Base-by-base conservation (phyloP, 2,329 filamentous ascomycete species). In the Rutstroemia sp. region DNA sequence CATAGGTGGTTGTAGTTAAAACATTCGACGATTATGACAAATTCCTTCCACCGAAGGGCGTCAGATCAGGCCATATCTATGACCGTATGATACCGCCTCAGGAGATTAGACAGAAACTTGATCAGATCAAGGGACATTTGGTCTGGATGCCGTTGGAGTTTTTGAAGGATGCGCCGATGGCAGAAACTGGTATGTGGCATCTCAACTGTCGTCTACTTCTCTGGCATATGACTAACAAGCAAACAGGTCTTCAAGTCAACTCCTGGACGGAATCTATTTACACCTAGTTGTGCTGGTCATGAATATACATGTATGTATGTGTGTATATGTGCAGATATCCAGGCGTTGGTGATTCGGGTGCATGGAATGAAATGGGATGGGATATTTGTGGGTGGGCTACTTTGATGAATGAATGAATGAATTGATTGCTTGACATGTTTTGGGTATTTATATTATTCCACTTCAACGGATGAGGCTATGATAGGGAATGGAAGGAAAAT, bases 121-220 rank as follows among this genome's bases (percentile, higher is more conserved):
- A 90, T 65, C 78, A 86, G 67, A 83, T 97, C 63, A 86, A 84
- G 73, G 92, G 92, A 0, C 92, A 97, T 74, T 71, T 97, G 42
- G 92, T 97, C 6, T 95, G 89, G 89, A 92, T 96, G 85, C 91
- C 91, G n/a, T 71, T 97, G 66, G 82, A 91, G 47, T 97, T 96
- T 69, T 72, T 97, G 68, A 78, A 81, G 65, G 84, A 95, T 61
- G 90, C 86, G 0, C 80, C 89, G 65, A 95, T 97, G 91, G 92
- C 92, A 0, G 92, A 96, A 74, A 82, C 81, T 66, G 92, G 92
- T 0, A 42, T 42, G 39, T 19, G 12, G 9, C 30, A 12, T 34
- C 30, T 34, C 30, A 12, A 34, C 9, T 34, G 8, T 10, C 12
- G 30, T 34, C 30, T 34, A 12, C 12, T 34, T 12, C 30, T 34